Conservation (phyloP, 1,139 yeast species). For the Suhomyces maxii region DNA sequence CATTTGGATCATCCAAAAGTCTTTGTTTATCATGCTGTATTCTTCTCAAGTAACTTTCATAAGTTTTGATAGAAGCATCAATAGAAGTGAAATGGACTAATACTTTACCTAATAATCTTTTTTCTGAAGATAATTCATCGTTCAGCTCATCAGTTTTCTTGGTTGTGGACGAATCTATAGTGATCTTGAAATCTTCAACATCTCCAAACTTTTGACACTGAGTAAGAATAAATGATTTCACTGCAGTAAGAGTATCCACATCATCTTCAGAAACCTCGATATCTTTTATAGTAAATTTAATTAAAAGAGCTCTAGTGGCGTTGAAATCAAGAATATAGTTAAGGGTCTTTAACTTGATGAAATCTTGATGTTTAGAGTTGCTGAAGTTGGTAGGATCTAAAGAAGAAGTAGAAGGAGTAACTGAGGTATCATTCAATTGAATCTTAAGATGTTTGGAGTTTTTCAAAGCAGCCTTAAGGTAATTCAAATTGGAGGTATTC, state of each 20-base stretch:
- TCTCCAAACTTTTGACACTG: conserved; percentile 38
- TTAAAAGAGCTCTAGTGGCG: conserved; percentile 38
- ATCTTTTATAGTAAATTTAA: conserved; percentile 18
- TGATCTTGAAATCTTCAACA: conserved; percentile 30
- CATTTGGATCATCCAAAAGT: conserved; percentile 16
- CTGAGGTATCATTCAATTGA: conserved; percentile 27
- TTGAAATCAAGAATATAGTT: conserved; percentile 42
- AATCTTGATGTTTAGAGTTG: conserved; percentile 29
- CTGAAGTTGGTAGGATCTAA: not conserved
- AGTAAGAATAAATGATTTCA: conserved; percentile 19
- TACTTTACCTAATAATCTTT: conserved; percentile 14
- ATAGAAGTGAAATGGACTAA: conserved; percentile 41
- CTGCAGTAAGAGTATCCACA: conserved; percentile 2
- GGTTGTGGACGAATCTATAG: not conserved
- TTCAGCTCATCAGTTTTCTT: not conserved
- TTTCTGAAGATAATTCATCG: conserved; percentile 2
- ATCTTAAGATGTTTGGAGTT: conserved; percentile 34
- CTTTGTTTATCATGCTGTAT: conserved; percentile 26
- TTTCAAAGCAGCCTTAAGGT: conserved; percentile 27
- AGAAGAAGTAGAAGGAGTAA: conserved; percentile 5
- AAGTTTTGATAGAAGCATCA: conserved; percentile 41
- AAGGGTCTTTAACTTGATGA: conserved; percentile 42
- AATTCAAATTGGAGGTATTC: conserved; percentile 26
- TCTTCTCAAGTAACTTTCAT: conserved; percentile 31
- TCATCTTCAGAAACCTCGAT: conserved; percentile 2